Conservation (phyloP, 2,329 filamentous ascomycete species). For the Setomelanomma holmii region DNA sequence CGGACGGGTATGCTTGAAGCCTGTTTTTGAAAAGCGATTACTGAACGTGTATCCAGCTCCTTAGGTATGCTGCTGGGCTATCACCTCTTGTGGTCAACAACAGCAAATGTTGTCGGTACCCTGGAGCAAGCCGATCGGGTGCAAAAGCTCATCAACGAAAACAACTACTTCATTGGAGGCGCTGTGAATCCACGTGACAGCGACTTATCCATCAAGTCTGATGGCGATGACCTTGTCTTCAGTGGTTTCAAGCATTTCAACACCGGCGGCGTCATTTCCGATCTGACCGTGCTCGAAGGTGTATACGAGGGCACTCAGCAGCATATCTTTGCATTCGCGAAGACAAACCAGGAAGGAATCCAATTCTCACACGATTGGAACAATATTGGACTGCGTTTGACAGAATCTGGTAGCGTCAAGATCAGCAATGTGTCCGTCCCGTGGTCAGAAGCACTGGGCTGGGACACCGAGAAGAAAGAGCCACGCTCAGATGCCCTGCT, state of each 20-base stretch:
- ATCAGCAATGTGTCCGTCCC: conserved; percentile 64
- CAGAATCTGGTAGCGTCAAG: conserved; percentile 68
- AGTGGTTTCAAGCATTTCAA: conserved; percentile 72
- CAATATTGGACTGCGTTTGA: conserved; percentile 68
- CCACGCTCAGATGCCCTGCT: conserved; percentile 59
- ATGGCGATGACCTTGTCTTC: conserved; percentile 65
- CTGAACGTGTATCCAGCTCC: conserved; percentile 43
- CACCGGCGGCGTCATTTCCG: conserved; percentile 71
- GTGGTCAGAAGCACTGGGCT: conserved; percentile 69
- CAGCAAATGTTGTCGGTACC: conserved; percentile 66
- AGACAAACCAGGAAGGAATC: conserved; percentile 65
- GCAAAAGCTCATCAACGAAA: conserved; percentile 64
- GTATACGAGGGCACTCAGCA: conserved; percentile 64
- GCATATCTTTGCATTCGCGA: conserved; percentile 69
- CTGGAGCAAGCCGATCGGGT: conserved; percentile 65
- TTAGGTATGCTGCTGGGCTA: conserved; percentile 72
- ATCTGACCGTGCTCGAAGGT: conserved; percentile 71
- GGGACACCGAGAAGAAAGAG: conserved; percentile 59
- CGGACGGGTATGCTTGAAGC: conserved; percentile 59
- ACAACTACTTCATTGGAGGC: conserved; percentile 71
- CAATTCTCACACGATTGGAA: conserved; percentile 68
- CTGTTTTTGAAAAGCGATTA: neutral
- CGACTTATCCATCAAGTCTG: conserved; percentile 63
- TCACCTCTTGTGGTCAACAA: conserved; percentile 69
- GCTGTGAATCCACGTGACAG: conserved; percentile 70